Percentiles rank a stretch among this genome's conserved stretches.
These are phyloP conservation scores for Phaseolus lunatus DNA, from an alignment of 306 rosid species.

Conservation along the genomic window DNA sequence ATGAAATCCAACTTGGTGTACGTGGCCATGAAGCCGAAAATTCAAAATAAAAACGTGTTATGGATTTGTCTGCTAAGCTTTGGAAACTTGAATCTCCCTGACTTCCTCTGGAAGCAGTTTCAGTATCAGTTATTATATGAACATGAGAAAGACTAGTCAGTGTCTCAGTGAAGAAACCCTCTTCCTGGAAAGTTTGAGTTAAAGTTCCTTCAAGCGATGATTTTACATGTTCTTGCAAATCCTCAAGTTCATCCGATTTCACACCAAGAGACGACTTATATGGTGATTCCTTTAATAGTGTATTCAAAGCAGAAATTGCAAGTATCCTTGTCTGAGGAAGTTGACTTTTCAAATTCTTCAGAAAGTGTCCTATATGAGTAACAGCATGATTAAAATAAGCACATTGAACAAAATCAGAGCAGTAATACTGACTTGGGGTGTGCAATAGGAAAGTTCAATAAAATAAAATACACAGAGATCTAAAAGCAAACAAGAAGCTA, in stretches of 20 bases:
- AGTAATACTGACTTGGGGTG: slow-evolving; percentile 18
- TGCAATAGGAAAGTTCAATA: slow-evolving; percentile 20
- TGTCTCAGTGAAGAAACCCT: slow-evolving; percentile 90
- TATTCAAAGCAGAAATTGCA: slow-evolving; percentile 92
- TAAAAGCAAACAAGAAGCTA: slow-evolving; percentile 41
- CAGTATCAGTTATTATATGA: slow-evolving; percentile 83
- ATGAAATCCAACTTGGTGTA: slow-evolving; percentile 94
- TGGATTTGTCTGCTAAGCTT: slow-evolving; percentile 96
- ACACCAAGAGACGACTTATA: slow-evolving; percentile 73
- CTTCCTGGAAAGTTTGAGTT: slow-evolving; percentile 88
- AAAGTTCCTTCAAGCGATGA: slow-evolving; percentile 90
- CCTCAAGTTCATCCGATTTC: slow-evolving; percentile 51
- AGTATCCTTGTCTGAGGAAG: slow-evolving; percentile 99
- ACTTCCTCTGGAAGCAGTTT: slow-evolving; percentile 77
- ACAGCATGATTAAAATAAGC: slow-evolving; percentile 32
- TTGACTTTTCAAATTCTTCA: slow-evolving; percentile 90
- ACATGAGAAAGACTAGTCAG: slow-evolving; percentile 95
- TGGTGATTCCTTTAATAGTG: slow-evolving; percentile 93
- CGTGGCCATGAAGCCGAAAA: slow-evolving; percentile 99
- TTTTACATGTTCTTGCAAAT: slow-evolving; percentile 61
- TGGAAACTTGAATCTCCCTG: slow-evolving; percentile 88
- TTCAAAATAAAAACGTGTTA: slow-evolving; percentile 93
- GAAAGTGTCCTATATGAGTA: slow-evolving; percentile 81
- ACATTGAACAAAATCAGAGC: neutral
- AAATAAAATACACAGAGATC: neutral